Evolutionary conservation across 148 eudicot genomes (phyloP).

Genomic region (Rhododendron ovatum): DNA sequence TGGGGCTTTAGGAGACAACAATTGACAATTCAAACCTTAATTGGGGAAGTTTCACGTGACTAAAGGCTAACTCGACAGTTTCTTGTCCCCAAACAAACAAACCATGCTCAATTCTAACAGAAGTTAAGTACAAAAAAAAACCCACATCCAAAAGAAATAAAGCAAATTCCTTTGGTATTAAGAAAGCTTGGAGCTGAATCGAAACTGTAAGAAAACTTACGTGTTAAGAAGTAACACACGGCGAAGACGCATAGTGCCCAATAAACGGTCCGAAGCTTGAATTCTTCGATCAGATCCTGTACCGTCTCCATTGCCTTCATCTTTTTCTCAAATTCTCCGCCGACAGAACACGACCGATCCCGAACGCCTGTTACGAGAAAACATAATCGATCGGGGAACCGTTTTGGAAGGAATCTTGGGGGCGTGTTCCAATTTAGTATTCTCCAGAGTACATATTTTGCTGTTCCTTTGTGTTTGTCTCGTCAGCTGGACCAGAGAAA

Average conservation of each 20-base stretch:
- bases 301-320: slow-evolving; percentile 58
- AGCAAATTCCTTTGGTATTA: not conserved
- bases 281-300: slow-evolving; percentile 89
- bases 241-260: slow-evolving; percentile 78
- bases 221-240: slow-evolving; percentile 70
- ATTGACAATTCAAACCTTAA: not conserved
- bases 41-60: not conserved
- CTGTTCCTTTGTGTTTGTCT: not conserved
- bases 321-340: not conserved
- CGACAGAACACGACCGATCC: not conserved
- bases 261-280: slow-evolving; percentile 77
- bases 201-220: slow-evolving; percentile 38
- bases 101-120: not conserved
- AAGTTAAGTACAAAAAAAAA: not conserved
- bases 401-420: not conserved
- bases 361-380: not conserved
- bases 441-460: not conserved
- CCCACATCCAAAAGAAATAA: not conserved
- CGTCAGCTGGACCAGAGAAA: not conserved
- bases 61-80: not conserved
- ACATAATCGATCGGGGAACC: not conserved
- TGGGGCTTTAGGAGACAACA: not conserved
- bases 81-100: not conserved
- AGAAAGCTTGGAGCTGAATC: not conserved
- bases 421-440: not conserved